phyloP scores from a whole-genome alignment of 129 eudicot genomes.

The Rutidosis leptorrhynchoides region DNA sequence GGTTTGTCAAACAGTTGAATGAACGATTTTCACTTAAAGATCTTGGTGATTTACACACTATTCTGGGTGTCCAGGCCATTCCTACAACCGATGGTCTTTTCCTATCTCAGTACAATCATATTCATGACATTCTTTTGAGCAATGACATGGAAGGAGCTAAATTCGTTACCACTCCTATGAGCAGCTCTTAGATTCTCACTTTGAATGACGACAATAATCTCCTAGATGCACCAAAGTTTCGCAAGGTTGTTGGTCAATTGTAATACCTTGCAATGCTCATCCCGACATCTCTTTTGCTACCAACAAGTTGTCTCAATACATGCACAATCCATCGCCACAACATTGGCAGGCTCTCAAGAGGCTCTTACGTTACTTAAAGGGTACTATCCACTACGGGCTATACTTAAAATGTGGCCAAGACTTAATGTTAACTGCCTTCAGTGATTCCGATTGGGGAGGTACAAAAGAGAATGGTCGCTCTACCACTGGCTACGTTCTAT shows the following conservation, averaged over 20 bases:
- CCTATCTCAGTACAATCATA: neutral
- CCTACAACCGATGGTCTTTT: neutral
- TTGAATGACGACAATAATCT: neutral
- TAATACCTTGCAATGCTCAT: slow-evolving; percentile 18
- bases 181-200: neutral
- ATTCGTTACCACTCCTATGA: neutral
- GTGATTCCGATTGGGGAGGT: slow-evolving; percentile 7
- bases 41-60: neutral
- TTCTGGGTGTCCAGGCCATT: neutral
- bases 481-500: neutral
- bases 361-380: neutral
- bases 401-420: neutral
- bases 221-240: neutral
- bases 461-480: neutral
- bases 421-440: neutral
- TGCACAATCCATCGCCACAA: too few species aligned
- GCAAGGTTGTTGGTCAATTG: neutral
- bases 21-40: neutral
- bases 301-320: too few species aligned
- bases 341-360: too few species aligned
- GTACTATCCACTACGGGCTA: neutral
- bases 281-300: too few species aligned
- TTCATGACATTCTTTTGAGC: neutral
- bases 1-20: neutral
- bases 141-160: neutral